Evolutionary conservation across 1,284 basidiomycete species (phyloP), one percentile per base, ranked within the genome.

Genomic region (Microbotryum violaceum): DNA sequence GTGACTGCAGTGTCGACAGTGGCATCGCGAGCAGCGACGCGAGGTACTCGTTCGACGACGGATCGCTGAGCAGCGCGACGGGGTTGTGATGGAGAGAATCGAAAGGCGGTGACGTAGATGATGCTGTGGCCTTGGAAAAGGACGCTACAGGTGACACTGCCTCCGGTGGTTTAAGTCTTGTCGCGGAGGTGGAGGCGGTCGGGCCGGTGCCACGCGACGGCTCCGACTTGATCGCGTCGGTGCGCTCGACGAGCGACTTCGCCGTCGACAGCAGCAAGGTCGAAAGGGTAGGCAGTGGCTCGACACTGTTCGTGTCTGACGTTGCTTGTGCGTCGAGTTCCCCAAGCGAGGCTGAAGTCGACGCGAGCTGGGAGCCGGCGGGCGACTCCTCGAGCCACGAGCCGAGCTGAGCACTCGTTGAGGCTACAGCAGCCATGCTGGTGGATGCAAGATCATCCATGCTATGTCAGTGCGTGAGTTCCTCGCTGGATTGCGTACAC

Each of bases 231-330:
- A 31, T 31, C 10, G 6, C 2, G 44, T 49, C 49, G 33, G 61
- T 63, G 49, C 61, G 58, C 3, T 23, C 6, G 0, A 49, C 53
- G 54, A 68, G 64, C 7, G 61, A 61, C 37, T 59, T 56, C 1
- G 66, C 66, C 1, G 66, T 68, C 33, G 63, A 63, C 2, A 63
- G 57, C 16, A 68, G 57, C 20, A 68, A 58, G 2, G 61, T 60
- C 3, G 66, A 37, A n/a, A 68, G 57, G 6, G 64, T 62, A 9
- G 66, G 66, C 12, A 63, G 31, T 8, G 61, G 53, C 8, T 61
- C 60, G 12, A 46, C 54, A 21, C 21, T n/a, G 12, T 27, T 21
- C 29, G 27, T 7, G 16, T 5, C 7, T 2, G 27, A 16, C n/a
- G 42, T 47, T 5, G 53, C 20, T 31, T 9, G 20, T 54, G n/a